Base-by-base conservation (phyloP, 1,284 basidiomycete genomes). In the Tremellales sp. region DNA sequence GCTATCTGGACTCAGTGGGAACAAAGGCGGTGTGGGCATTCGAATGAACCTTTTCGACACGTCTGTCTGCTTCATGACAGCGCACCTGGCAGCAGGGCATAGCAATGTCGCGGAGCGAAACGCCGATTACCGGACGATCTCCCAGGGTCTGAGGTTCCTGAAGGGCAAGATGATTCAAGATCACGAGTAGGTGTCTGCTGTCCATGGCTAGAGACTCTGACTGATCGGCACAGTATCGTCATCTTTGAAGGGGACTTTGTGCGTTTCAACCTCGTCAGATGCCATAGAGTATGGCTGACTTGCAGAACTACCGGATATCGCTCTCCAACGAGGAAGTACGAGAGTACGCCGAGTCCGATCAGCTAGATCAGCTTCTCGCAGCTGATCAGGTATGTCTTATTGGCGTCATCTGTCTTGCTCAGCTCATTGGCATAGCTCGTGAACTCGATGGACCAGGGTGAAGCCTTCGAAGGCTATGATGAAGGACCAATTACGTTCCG, bases 11-110 rank as follows among this genome's bases (percentile, higher is more conserved):
- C 91, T 98, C 82, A 91, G 89, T 4, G 96, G 96, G 21, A 99
- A 98, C 76, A 99, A 94, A 75, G 89, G 89, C 21, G 93, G 90
- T 10, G 89, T 96, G 6, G 92, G 86, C 2, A 88, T 99, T 58
- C 84, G 96, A 19, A 78, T 99, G 52, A 86, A 97, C 37, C 87
- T 89, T 60, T 81, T 86, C 62, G 91, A 96, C 66, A 88, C 92
- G 5, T 86, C 82, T 42, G 85, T 98, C 62, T 98, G 96, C 74
- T 92, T 98, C 75, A 76, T 99, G 61, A 97, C 94, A 0, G 68
- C 68, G 48, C 96, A 98, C 73, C 80, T 98, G 41, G 92, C 96
- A 13, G 93, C 96, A 5, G 96, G 96, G 3, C 91, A 94, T 62
- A 70, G 79, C 5, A 96, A 94, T 62, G 79, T 89, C 10, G 85